Percentiles rank a stretch among this genome's conserved stretches.
These are phyloP conservation scores for Xylaria scruposa DNA, from an alignment of 495 filamentous ascomycete species.

Conservation along the genomic window DNA sequence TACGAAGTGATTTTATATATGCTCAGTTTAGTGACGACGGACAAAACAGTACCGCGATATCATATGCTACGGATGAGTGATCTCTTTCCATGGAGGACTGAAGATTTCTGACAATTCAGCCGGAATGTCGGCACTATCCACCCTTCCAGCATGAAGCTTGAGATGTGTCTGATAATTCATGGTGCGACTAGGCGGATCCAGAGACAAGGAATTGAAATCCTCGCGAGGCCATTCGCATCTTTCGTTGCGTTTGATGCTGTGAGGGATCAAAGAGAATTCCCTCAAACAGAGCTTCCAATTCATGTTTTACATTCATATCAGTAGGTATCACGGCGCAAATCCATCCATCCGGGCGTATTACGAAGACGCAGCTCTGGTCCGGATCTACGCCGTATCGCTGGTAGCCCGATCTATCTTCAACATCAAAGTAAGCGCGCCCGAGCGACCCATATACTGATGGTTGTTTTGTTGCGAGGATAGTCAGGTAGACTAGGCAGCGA, in stretches of 20 bases:
- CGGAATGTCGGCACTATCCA: not conserved
- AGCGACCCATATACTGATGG: constrained; percentile 50
- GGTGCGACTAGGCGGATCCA: not conserved
- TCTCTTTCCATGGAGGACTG: not conserved
- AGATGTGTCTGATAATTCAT: not conserved
- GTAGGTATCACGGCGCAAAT: constrained; percentile 43
- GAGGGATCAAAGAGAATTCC: not conserved
- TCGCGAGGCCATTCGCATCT: not conserved
- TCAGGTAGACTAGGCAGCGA: constrained; percentile 35
- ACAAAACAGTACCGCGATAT: no score
- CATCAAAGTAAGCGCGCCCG: constrained; percentile 47
- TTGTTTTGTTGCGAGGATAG: constrained; percentile 40
- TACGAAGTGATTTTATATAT: no score
- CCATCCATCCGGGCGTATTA: constrained; percentile 56
- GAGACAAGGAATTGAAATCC: not conserved
- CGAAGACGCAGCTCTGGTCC: constrained; percentile 43
- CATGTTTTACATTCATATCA: constrained; percentile 3
- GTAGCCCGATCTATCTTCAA: constrained; percentile 39
- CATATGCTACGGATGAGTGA: not conserved
- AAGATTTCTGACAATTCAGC: not conserved
- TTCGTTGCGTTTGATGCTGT: not conserved
- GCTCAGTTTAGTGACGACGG: no score
- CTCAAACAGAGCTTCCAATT: constrained; percentile 12
- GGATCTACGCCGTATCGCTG: constrained; percentile 44
- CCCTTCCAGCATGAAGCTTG: not conserved